Percentiles rank a stretch among this genome's conserved stretches.
Evolutionary conservation across 2,329 filamentous ascomycete species (phyloP).

Genomic region (Colletotrichum lini): DNA sequence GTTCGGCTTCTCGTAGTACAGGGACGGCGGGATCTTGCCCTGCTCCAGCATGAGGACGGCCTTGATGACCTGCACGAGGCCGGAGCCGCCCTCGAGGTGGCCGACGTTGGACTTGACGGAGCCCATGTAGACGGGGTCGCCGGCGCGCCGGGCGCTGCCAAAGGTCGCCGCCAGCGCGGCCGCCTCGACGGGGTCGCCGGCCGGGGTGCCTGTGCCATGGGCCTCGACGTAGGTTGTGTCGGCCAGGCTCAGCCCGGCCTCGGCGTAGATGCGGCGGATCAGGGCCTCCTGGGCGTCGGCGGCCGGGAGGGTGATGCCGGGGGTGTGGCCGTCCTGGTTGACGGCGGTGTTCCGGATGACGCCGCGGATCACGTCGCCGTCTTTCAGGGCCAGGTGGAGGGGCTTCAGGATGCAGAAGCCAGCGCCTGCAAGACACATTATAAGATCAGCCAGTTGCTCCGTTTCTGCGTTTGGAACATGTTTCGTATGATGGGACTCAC

Average conservation of each 20-base stretch:
- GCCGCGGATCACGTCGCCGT: slow-evolving; percentile 55
- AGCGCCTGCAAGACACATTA: too few species aligned
- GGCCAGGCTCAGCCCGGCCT: slow-evolving; percentile 45
- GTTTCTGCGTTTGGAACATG: too few species aligned
- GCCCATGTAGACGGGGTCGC: slow-evolving; percentile 25
- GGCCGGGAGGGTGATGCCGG: slow-evolving; percentile 53
- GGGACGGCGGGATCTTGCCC: slow-evolving; percentile 44
- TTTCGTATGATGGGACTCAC: slow-evolving; percentile 1
- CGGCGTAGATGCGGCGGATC: slow-evolving; percentile 54
- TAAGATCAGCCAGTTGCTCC: too few species aligned
- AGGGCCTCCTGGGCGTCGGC: slow-evolving; percentile 49
- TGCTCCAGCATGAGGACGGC: slow-evolving; percentile 48
- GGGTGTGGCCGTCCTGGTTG: slow-evolving; percentile 60
- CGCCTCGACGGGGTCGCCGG: slow-evolving; percentile 70
- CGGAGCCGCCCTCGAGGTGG: slow-evolving; percentile 44
- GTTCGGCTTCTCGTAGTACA: slow-evolving; percentile 48
- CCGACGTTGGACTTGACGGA: slow-evolving; percentile 45
- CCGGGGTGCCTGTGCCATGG: slow-evolving; percentile 68
- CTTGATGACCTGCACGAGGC: slow-evolving; percentile 47
- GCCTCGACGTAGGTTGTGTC: slow-evolving; percentile 55
- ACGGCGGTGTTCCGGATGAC: slow-evolving; percentile 53
- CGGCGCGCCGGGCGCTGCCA: slow-evolving; percentile 45
- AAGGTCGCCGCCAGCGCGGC: slow-evolving; percentile 61
- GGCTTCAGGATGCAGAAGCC: slow-evolving; percentile 57
- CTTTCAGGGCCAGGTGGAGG: slow-evolving; percentile 57